A percentile compares a stretch with the other conserved stretches of the same genome.
phyloP scores from a whole-genome alignment of 768 basidiomycete genomes.

The Pholiota conissans region DNA sequence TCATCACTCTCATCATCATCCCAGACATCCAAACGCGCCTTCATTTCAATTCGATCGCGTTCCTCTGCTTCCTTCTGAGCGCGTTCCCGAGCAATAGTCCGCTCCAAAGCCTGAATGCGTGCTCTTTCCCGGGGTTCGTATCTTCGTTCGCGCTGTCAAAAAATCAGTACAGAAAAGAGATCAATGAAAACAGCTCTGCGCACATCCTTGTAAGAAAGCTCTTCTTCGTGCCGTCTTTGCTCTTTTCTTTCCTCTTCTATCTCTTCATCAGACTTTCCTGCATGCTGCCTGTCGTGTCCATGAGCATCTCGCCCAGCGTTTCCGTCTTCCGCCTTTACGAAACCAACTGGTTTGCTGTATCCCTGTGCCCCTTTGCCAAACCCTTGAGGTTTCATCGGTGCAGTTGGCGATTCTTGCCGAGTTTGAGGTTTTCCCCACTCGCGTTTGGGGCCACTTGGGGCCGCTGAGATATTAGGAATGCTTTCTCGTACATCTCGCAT shows the following conservation, averaged over 20 bases:
- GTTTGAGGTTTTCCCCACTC: constrained; percentile 77
- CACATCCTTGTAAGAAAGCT: constrained; percentile 85
- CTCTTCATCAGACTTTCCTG: constrained; percentile 83
- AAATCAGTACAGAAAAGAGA: constrained; percentile 6
- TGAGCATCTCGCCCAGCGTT: constrained; percentile 28
- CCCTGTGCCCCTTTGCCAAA: constrained; percentile 72
- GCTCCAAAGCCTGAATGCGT: constrained; percentile 75
- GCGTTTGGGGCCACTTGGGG: constrained; percentile 76
- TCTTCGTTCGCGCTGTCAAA: constrained; percentile 80
- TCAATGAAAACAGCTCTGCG: constrained; percentile 23
- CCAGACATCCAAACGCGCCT: constrained; percentile 81
- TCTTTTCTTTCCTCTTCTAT: constrained; percentile 82
- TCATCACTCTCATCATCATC: constrained; percentile 95
- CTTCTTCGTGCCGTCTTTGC: constrained; percentile 73
- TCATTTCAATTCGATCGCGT: constrained; percentile 77
- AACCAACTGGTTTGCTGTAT: constrained; percentile 78
- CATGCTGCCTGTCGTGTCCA: constrained; percentile 32
- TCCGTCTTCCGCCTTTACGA: constrained; percentile 69
- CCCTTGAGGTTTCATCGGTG: constrained; percentile 45
- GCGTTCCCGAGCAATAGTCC: constrained; percentile 71
- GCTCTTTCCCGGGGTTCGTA: constrained; percentile 89
- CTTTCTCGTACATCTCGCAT: constrained; percentile 70
- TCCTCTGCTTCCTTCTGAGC: constrained; percentile 76
- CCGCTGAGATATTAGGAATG: constrained; percentile 43
- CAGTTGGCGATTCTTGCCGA: constrained; percentile 25